Evolutionary conservation across 2,329 filamentous ascomycete species (phyloP).

Genomic region (Penicillium sumatraense): DNA sequence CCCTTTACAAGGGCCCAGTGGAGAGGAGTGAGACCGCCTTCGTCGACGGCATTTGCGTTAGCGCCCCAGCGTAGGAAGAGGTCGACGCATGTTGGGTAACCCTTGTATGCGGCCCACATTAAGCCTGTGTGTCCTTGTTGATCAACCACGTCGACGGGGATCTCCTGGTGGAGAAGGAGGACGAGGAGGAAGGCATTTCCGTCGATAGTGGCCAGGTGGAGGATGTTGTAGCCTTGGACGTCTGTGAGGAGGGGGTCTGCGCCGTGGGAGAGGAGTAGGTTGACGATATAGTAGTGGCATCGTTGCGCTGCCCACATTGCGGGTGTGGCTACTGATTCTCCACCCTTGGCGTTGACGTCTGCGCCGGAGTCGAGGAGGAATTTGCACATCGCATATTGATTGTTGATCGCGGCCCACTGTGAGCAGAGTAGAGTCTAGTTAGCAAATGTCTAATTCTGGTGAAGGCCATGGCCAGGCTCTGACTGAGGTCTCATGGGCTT

Average conservation of each 20-base stretch:
- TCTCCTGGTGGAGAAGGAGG: constrained; percentile 90
- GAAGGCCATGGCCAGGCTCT: no score
- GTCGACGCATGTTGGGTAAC: constrained; percentile 89
- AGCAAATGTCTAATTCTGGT: background rate
- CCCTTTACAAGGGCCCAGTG: constrained; percentile 98
- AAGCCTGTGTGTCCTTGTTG: constrained; percentile 88
- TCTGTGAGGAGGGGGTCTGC: constrained; percentile 92
- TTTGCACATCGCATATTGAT: constrained; percentile 96
- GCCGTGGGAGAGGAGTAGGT: constrained; percentile 86
- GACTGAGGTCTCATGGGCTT: no score
- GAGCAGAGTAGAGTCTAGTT: constrained; percentile 17
- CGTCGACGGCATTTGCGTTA: constrained; percentile 86
- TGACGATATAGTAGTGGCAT: constrained; percentile 95
- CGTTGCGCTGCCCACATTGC: constrained; percentile 97
- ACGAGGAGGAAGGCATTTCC: constrained; percentile 90
- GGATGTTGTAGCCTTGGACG: constrained; percentile 94
- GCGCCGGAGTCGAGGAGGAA: constrained; percentile 86
- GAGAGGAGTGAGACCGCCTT: constrained; percentile 90
- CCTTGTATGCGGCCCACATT: constrained; percentile 99
- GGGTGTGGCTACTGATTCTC: constrained; percentile 90
- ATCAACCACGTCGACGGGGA: constrained; percentile 90
- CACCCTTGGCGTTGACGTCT: constrained; percentile 92
- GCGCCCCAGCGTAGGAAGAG: constrained; percentile 93
- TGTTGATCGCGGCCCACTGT: constrained; percentile 99
- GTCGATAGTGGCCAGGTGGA: constrained; percentile 96